These are phyloP conservation scores for Hymenoscyphus linearis DNA, from an alignment of 2,329 filamentous ascomycete genomes.

Conservation along the genomic window DNA sequence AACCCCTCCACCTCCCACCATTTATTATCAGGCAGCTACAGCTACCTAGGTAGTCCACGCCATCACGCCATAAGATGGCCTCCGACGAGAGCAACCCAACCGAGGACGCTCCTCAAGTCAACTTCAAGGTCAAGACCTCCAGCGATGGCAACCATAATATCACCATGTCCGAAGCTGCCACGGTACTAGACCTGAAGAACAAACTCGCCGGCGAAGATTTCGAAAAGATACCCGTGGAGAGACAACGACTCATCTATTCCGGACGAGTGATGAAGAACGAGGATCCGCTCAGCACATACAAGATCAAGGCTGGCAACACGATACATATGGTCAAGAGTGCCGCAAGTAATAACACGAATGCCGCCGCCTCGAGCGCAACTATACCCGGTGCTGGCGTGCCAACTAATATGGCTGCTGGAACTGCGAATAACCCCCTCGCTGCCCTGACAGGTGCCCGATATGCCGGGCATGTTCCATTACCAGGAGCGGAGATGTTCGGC, in stretches of 20 bases:
- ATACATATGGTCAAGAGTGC: conserved; percentile 96
- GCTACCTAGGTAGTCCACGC: background rate
- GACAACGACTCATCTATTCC: conserved; percentile 95
- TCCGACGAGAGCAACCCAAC: conserved; percentile 45
- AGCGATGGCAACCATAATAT: conserved; percentile 79
- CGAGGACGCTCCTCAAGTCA: conserved; percentile 69
- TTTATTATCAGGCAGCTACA: background rate
- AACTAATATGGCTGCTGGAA: conserved; percentile 73
- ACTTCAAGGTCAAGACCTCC: conserved; percentile 98
- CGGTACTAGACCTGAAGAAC: conserved; percentile 80
- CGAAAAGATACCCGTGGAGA: conserved; percentile 80
- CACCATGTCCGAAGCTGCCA: conserved; percentile 71
- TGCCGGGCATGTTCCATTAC: conserved; percentile 85
- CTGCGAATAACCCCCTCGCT: conserved; percentile 83
- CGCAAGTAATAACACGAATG: conserved; percentile 57
- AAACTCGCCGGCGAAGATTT: conserved; percentile 78
- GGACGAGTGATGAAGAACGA: conserved; percentile 94
- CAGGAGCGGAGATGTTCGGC: conserved; percentile 83
- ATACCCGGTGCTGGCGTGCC: conserved; percentile 58
- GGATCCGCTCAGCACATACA: conserved; percentile 78
- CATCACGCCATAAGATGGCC: conserved; percentile 24
- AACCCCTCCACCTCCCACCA: background rate
- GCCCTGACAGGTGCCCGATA: conserved; percentile 89
- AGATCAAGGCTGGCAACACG: conserved; percentile 94
- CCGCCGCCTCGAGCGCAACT: conserved; percentile 39